Evolutionary conservation across 1,284 basidiomycete species (phyloP).

Genomic region (Testicularia cyperi): DNA sequence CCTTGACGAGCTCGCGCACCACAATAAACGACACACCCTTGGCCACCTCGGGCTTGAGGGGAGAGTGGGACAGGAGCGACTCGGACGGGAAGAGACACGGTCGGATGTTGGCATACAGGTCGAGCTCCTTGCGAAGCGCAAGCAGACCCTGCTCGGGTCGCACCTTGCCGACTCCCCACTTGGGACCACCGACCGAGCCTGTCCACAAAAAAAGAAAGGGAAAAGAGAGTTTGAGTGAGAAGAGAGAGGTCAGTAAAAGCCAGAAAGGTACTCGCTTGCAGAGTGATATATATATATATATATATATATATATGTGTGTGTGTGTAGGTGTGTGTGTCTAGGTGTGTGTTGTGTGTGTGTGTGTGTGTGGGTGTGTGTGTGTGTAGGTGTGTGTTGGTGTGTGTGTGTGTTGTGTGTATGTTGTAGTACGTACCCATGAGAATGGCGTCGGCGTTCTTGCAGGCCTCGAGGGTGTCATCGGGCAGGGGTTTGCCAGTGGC

Average conservation of each 20-base stretch:
- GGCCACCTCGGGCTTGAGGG: slow-evolving; percentile 83
- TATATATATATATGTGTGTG: too few species aligned
- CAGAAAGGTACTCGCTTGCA: neutral
- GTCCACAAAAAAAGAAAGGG: neutral
- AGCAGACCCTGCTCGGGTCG: slow-evolving; percentile 95
- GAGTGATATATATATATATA: too few species aligned
- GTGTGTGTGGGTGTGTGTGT: too few species aligned
- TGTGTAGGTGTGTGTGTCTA: too few species aligned
- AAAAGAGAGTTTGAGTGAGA: slow-evolving; percentile 69
- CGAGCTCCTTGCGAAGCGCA: slow-evolving; percentile 85
- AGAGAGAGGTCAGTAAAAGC: slow-evolving; percentile 63
- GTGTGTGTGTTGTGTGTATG: too few species aligned
- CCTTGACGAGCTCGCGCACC: slow-evolving; percentile 77
- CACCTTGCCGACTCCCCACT: slow-evolving; percentile 90
- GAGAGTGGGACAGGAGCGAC: slow-evolving; percentile 83
- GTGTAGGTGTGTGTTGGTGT: too few species aligned
- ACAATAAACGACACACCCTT: slow-evolving; percentile 89
- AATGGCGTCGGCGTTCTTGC: slow-evolving; percentile 57
- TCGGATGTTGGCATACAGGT: slow-evolving; percentile 96
- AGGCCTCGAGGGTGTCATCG: slow-evolving; percentile 72
- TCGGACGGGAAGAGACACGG: slow-evolving; percentile 93
- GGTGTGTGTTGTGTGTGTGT: too few species aligned
- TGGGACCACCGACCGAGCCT: slow-evolving; percentile 96
- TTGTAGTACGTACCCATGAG: slow-evolving; percentile 37
- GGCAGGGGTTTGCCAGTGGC: slow-evolving; percentile 80